Evolutionary conservation across 148 eudicot genomes (phyloP), one percentile per base, ranked within the genome.

Genomic region (Rheum nobile): DNA sequence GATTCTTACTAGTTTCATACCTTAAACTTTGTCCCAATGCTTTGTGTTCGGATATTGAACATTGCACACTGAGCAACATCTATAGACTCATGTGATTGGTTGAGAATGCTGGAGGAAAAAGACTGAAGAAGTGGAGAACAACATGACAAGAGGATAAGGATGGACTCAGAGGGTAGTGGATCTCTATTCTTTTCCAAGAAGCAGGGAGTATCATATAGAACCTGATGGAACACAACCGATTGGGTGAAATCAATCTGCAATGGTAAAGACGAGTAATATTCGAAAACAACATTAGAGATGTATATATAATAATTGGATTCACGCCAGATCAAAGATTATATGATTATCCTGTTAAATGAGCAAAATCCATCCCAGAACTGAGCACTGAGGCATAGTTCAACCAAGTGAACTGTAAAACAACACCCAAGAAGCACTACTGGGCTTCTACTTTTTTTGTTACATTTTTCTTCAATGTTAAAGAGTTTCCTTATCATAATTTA

Each of bases 151-250:
- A 94, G 97, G 70, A 89, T 86, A 73, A 77, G 84, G 74, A 86
- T 73, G 69, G 80, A 80, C 72, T 86, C 89, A 73, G 84, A 80
- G 82, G 87, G 96, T 78, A 89, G 44, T 28, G 84, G 74, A 85
- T 95, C 93, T 80, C 92, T 83, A 81, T 95, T 95, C 86, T 90
- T 91, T 61, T 88, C 94, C 90, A 95, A 87, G 84, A 91, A 91
- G 72, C 85, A 87, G 34, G 76, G 75, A 72, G 93, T 79, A 75
- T 88, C 89, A 76, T 92, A 92, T 44, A 77, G 63, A 83, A 92
- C 97, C 97, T 92, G 74, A 50, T 34, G 85, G 75, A 86, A 65
- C 1, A 31, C 22, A 22, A 29, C 10, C 32, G 31, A 22, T 32
- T 65, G 19, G 70, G 10, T 6, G 17, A 65, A 32, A 31, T 16